Evolutionary conservation across 1,284 basidiomycete genomes (phyloP).

Genomic region (Trichosporon ovoides): DNA sequence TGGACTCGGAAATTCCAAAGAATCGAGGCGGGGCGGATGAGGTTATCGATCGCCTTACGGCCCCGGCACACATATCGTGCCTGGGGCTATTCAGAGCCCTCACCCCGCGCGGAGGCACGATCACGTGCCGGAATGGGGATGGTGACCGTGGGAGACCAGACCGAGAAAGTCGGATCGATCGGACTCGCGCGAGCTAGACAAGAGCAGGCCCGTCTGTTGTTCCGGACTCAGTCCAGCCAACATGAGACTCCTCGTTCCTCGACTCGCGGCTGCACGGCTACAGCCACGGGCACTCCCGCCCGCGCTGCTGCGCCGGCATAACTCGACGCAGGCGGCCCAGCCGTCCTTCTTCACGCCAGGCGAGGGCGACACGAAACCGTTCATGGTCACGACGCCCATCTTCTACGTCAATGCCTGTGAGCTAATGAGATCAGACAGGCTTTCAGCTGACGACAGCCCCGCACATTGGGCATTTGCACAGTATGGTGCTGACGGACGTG

Average conservation of each 20-base stretch:
- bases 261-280: not conserved
- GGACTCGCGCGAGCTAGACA: not conserved
- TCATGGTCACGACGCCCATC: conserved; percentile 75
- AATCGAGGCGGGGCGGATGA: not conserved
- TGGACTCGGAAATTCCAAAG: not conserved
- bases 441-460: conserved; percentile 60
- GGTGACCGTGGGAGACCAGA: not conserved
- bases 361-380: conserved; percentile 52
- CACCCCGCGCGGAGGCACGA: not conserved
- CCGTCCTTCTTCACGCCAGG: conserved; percentile 19
- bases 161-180: not conserved
- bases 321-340: not conserved
- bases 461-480: conserved; percentile 40
- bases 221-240: no score
- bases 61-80: not conserved
- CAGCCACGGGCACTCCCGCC: conserved; percentile 2
- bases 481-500: conserved; percentile 54
- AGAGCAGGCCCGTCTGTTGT: no score
- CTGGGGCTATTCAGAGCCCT: not conserved
- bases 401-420: conserved; percentile 78
- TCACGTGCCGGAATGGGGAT: not conserved
- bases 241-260: conserved; percentile 7
- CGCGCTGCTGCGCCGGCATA: not conserved
- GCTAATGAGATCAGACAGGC: conserved; percentile 23
- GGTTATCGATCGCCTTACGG: conserved; percentile 1